A percentile compares a stretch with the other conserved stretches of the same genome.
phyloP scores from a whole-genome alignment of 1,284 basidiomycete species.

The Pterulicium gracile region DNA sequence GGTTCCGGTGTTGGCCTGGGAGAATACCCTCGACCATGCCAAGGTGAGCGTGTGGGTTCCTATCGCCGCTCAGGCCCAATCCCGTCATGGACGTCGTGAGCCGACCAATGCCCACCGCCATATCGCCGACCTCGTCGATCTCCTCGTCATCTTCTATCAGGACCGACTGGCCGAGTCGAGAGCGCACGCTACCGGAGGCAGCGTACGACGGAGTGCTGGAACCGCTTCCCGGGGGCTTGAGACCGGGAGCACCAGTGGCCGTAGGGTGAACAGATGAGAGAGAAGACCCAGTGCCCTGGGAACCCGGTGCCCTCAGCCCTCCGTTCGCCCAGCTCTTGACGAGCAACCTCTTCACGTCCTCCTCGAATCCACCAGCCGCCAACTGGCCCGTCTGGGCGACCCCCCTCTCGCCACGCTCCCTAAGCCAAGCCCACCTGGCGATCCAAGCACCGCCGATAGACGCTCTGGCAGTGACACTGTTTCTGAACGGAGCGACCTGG shows the following conservation, averaged over 20 bases:
- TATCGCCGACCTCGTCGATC: constrained; percentile 37
- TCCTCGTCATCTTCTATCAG: constrained; percentile 71
- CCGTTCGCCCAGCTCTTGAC: constrained; percentile 66
- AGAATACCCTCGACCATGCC: not conserved
- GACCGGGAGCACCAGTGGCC: not conserved
- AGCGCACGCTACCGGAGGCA: constrained; percentile 30
- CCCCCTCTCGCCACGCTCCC: constrained; percentile 35
- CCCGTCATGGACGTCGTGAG: constrained; percentile 22
- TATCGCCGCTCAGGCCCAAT: constrained; percentile 9
- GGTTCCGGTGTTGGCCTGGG: not conserved
- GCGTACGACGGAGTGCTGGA: constrained; percentile 37
- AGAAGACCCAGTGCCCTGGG: constrained; percentile 27
- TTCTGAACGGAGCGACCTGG: constrained; percentile 61
- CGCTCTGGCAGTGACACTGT: constrained; percentile 59
- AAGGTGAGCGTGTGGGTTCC: not conserved
- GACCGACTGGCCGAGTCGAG: constrained; percentile 47
- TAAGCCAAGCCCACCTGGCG: constrained; percentile 74
- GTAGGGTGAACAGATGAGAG: not conserved
- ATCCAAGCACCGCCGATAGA: constrained; percentile 64
- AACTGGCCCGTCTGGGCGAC: constrained; percentile 13
- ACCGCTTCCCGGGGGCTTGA: constrained; percentile 19
- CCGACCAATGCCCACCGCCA: constrained; percentile 22
- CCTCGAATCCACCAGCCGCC: constrained; percentile 49
- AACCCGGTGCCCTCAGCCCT: constrained; percentile 30
- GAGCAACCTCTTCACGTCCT: constrained; percentile 59